Conservation (phyloP, 2,329 filamentous ascomycete species). For the Grosmannia serpens region DNA sequence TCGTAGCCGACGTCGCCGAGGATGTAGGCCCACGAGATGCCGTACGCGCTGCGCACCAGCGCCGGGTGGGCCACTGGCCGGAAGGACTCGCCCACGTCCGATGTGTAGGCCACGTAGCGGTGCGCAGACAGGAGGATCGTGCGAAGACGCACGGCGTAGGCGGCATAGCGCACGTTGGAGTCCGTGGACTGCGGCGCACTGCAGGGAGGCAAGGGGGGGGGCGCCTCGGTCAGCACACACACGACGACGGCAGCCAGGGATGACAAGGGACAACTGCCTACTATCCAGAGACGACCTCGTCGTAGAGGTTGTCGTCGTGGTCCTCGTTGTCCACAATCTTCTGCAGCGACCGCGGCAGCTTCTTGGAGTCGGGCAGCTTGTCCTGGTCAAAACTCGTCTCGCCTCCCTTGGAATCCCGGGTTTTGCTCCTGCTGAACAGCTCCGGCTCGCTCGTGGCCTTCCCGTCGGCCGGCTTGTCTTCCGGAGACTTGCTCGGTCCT, state of each 20-base stretch:
- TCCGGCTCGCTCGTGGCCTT: slow-evolving; percentile 14
- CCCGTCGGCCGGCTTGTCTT: slow-evolving; percentile 16
- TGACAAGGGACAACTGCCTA: too few relatives aligned
- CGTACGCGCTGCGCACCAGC: slow-evolving; percentile 74
- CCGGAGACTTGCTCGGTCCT: slow-evolving; percentile 17
- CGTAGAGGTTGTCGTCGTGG: slow-evolving; percentile 61
- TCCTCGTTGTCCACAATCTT: slow-evolving; percentile 46
- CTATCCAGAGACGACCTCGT: slow-evolving; percentile 69
- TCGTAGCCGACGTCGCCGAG: slow-evolving; percentile 84
- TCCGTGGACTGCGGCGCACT: slow-evolving; percentile 73
- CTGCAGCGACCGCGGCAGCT: slow-evolving; percentile 44
- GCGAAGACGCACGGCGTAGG: slow-evolving; percentile 73
- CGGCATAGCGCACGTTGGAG: slow-evolving; percentile 77
- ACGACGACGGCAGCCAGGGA: too few relatives aligned
- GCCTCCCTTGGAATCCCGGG: background rate
- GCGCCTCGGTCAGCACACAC: background rate
- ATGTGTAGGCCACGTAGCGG: slow-evolving; percentile 94
- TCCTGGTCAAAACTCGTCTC: slow-evolving; percentile 25
- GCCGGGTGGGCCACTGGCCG: slow-evolving; percentile 81
- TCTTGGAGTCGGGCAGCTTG: slow-evolving; percentile 35
- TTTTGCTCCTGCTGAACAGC: background rate
- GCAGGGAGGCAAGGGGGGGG: slow-evolving; percentile 3
- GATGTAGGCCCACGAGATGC: slow-evolving; percentile 84
- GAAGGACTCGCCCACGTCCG: slow-evolving; percentile 93
- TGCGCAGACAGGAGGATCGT: slow-evolving; percentile 86